Evolutionary conservation across 2,329 filamentous ascomycete species (phyloP).

Genomic region (Neocatenulostroma microsporum): DNA sequence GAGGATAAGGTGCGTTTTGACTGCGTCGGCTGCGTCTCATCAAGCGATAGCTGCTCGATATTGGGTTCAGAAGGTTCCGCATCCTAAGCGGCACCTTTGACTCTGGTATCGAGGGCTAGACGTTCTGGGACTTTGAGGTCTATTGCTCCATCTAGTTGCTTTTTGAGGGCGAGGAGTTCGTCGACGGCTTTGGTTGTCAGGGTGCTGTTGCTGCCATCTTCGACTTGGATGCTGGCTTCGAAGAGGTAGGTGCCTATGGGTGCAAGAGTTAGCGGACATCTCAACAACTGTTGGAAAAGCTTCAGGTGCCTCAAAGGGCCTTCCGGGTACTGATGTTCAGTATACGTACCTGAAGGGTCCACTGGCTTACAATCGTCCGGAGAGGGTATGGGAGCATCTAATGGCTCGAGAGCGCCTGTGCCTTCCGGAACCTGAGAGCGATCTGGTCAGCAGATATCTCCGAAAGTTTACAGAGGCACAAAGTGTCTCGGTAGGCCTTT

Average conservation of each 20-base stretch:
- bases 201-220: constrained; percentile 48
- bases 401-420: constrained; percentile 13
- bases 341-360: constrained; percentile 50
- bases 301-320: no score
- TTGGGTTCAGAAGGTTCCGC: no score
- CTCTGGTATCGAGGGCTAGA: constrained; percentile 52
- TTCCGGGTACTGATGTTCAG: no score
- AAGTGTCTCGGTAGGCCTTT: no score
- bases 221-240: constrained; percentile 50
- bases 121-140: constrained; percentile 52
- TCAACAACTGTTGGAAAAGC: no score
- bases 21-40: no score
- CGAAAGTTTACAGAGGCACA: no score
- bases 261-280: no score
- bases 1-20: no score
- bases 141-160: constrained; percentile 50
- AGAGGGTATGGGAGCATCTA: constrained; percentile 31
- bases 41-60: no score
- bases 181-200: constrained; percentile 48
- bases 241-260: constrained; percentile 53
- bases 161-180: constrained; percentile 49
- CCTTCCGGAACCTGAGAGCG: no score
- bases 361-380: constrained; percentile 42
- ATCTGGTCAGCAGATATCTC: no score
- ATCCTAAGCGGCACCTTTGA: constrained; percentile 37